Conservation (phyloP, 2,329 filamentous ascomycete species). For the Neurospora sp. region DNA sequence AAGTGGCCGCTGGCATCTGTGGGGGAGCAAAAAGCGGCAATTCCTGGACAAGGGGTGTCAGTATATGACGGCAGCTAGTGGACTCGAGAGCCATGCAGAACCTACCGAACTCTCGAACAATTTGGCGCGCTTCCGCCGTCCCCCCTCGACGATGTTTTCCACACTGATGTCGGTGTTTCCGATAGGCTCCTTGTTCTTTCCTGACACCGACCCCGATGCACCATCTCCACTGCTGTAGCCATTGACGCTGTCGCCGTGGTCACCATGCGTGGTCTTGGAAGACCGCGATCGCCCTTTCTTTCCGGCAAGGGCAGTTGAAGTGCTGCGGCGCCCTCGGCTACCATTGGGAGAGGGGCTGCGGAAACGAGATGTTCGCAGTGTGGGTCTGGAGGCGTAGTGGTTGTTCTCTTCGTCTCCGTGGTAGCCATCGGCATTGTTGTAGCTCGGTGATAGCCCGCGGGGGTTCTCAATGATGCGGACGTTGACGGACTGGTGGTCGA, state of each 20-base stretch:
- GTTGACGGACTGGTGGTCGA: constrained; percentile 84
- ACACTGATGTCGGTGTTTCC: constrained; percentile 95
- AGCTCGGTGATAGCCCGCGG: constrained; percentile 39
- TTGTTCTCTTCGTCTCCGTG: constrained; percentile 37
- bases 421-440: constrained; percentile 45
- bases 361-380: constrained; percentile 60
- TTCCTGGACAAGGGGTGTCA: constrained; percentile 50
- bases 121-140: constrained; percentile 88
- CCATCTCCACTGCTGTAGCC: constrained; percentile 84
- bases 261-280: constrained; percentile 54
- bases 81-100: constrained; percentile 15
- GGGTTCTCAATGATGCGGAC: constrained; percentile 69
- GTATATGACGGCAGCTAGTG: constrained; percentile 15
- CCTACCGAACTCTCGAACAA: constrained; percentile 87
- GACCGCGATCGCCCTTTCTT: constrained; percentile 63
- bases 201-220: constrained; percentile 64
- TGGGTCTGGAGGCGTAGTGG: constrained; percentile 55
- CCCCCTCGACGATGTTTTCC: constrained; percentile 96
- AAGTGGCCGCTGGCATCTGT: constrained; percentile 87
- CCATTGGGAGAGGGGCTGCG: constrained; percentile 69
- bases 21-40: constrained; percentile 89
- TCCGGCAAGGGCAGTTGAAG: constrained; percentile 49
- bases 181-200: constrained; percentile 73
- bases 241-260: constrained; percentile 57
- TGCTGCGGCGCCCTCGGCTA: constrained; percentile 64